Evolutionary conservation across 1,284 basidiomycete species (phyloP), one percentile per base, ranked within the genome.

Genomic region (Amylostereum areolatum): DNA sequence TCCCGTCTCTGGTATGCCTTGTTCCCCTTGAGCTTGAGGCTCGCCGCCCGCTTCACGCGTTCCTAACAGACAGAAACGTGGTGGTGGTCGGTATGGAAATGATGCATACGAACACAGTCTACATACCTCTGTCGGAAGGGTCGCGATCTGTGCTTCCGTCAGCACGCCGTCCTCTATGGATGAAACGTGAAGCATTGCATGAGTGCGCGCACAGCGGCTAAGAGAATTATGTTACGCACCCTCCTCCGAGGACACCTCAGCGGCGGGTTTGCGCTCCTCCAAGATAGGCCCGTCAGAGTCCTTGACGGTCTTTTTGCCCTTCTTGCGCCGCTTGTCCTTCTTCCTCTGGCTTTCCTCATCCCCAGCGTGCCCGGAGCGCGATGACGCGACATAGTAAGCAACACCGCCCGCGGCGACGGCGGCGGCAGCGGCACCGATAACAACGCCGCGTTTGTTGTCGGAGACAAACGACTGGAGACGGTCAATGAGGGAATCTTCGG

Each of bases 11-110:
- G 80, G 75, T 98, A 99, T 25, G 92, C 84, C 52, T 82, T 76
- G 69, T 99, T 99, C 45, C 97, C 97, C 62, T 83, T 80, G 33
- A 84, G 78, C 70, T 99, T 99, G 65, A 96, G 83, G 9, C 80
- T 71, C 9, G 83, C 82, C 5, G 95, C 95, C 37, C 85, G 72
- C 56, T 79, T 76, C 53, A 81, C 73, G 45, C 92, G 85, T 63
- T 92, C 87, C 85, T 92, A 52, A 18, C 18, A 18, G 18, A 18
- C 18, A 18, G 18, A 18, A 18, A 18, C 18, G 18, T 18, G 18
- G 18, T 18, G 18, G 18, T 18, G 18, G 18, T 18, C 18, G 18
- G 18, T 18, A 18, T 18, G 18, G 18, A 18, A 9, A 9, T 2
- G 0, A 18, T 8, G 12, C 5, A 30, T 4, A 24, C 2, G 31